A percentile compares a stretch with the other conserved stretches of the same genome.
These are phyloP conservation scores for Clarireedia hainanense DNA, from an alignment of 2,329 filamentous ascomycete genomes.

Conservation along the genomic window DNA sequence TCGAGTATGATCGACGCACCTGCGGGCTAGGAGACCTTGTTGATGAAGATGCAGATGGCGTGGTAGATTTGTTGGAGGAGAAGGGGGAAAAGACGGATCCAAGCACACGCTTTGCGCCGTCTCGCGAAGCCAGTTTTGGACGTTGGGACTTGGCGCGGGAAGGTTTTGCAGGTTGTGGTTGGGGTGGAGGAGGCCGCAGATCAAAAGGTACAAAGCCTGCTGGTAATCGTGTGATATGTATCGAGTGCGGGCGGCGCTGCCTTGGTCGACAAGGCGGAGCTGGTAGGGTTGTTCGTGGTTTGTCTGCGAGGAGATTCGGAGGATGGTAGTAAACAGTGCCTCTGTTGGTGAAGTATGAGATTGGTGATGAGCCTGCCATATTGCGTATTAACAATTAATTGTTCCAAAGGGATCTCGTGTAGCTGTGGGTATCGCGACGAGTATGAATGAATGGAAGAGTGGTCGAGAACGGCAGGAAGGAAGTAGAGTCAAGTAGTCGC, in stretches of 20 bases:
- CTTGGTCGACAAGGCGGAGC: conserved; percentile 41
- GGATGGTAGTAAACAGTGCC: conserved; percentile 26
- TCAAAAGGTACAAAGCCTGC: conserved; percentile 35
- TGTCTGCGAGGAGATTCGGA: conserved; percentile 10
- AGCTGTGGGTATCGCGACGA: background rate
- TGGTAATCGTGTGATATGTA: conserved; percentile 45
- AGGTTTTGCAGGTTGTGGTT: conserved; percentile 25
- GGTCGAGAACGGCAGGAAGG: background rate
- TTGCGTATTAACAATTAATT: conserved; percentile 19
- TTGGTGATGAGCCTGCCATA: conserved; percentile 23
- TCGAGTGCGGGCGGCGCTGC: conserved; percentile 45
- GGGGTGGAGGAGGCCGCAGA: conserved; percentile 22
- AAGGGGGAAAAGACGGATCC: conserved; percentile 27
- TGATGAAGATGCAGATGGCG: conserved; percentile 10
- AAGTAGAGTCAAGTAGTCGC: background rate
- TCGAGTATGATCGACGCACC: conserved; percentile 13
- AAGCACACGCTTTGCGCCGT: conserved; percentile 28
- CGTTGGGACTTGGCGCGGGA: conserved; percentile 31
- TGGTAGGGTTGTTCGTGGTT: conserved; percentile 24
- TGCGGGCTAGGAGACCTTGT: conserved; percentile 20
- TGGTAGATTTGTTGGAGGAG: conserved; percentile 12
- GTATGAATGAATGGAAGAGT: conserved; percentile 5
- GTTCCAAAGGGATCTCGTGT: background rate
- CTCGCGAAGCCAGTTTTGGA: conserved; percentile 39
- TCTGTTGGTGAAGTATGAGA: conserved; percentile 21